Conservation (phyloP, 768 basidiomycete species). For the Coprinopsis cinerea region DNA sequence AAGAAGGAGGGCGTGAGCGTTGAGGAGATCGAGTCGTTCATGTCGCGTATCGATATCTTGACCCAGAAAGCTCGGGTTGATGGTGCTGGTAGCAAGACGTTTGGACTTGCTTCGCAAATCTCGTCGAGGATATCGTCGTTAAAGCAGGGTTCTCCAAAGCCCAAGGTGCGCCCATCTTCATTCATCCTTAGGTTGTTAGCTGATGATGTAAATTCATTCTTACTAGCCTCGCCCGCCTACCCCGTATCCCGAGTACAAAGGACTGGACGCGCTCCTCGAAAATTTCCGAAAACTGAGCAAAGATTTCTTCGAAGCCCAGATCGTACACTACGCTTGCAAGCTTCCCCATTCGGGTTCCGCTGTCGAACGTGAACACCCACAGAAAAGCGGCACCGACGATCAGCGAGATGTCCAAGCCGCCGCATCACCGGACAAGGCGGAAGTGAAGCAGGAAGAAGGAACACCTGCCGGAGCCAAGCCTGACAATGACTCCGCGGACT, state of each 20-base stretch:
- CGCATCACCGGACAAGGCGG: too few species aligned
- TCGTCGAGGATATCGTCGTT: not conserved
- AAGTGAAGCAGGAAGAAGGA: too few species aligned
- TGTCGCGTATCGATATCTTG: not conserved
- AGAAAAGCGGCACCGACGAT: too few species aligned
- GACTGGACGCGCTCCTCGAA: slow-evolving; percentile 21
- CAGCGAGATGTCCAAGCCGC: too few species aligned
- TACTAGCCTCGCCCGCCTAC: slow-evolving; percentile 19
- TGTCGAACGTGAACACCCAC: too few species aligned
- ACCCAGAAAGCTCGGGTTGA: too few species aligned
- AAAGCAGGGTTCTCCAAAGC: not conserved
- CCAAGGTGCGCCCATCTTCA: not conserved
- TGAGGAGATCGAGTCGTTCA: slow-evolving; percentile 16
- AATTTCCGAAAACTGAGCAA: slow-evolving; percentile 21
- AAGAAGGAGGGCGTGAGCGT: slow-evolving; percentile 14
- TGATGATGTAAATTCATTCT: not conserved
- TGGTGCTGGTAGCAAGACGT: slow-evolving; percentile 17
- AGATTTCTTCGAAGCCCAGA: slow-evolving; percentile 32
- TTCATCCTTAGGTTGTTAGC: not conserved
- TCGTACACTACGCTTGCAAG: slow-evolving; percentile 26
- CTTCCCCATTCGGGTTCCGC: not conserved
- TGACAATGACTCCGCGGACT: not conserved
- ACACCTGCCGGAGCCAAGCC: slow-evolving; percentile 9
- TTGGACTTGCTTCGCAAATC: not conserved
- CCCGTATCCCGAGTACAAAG: slow-evolving; percentile 31